Evolutionary conservation across 2,329 filamentous ascomycete genomes (phyloP), one percentile per base, ranked within the genome.

Genomic region (Hymenoscyphus fructigenus): DNA sequence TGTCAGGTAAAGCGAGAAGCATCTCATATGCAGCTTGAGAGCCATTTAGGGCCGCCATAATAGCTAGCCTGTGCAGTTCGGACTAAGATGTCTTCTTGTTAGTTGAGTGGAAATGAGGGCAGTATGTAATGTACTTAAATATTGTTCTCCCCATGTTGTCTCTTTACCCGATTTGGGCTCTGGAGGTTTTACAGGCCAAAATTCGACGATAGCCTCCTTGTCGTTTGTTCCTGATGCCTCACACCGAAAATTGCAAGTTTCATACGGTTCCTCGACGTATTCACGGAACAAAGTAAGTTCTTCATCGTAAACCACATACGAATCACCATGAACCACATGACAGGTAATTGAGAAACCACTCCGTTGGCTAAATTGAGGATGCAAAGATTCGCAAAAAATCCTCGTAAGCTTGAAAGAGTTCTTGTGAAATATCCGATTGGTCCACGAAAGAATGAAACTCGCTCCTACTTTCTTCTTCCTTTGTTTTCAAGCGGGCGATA

Each of bases 331-430:
- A 15, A 38, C 10, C 12, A 3, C 26, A 23, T 29, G 2, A 44
- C 60, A 65, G 5, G 64, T 62, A 20, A 60, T 32, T 2, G 55
- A 59, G 20, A 65, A 62, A 9, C 64, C 64, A 2, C 29, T 56
- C 2, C 64, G 60, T n/a, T 62, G 60, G 5, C 64, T 60, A 32
- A 56, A 65, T 47, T 62, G 26, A 3, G 60, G 60, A 29, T 59
- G 6, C 29, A 65, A 34, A n/a, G 38, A 59, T 2, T 59, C 32
- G 53, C 64, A 65, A 34, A 65, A n/a, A n/a, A n/a, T n/a, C n/a
- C n/a, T n/a, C n/a, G n/a, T n/a, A n/a, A n/a, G n/a, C n/a, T n/a
- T n/a, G n/a, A n/a, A n/a, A n/a, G n/a, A n/a, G n/a, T n/a, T n/a
- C n/a, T n/a, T n/a, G n/a, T n/a, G n/a, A n/a, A n/a, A n/a, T n/a